Percentiles rank a stretch among this genome's conserved stretches.
Conservation (phyloP, 1,139 yeast species). For the Saccharomyces hybrid region DNA sequence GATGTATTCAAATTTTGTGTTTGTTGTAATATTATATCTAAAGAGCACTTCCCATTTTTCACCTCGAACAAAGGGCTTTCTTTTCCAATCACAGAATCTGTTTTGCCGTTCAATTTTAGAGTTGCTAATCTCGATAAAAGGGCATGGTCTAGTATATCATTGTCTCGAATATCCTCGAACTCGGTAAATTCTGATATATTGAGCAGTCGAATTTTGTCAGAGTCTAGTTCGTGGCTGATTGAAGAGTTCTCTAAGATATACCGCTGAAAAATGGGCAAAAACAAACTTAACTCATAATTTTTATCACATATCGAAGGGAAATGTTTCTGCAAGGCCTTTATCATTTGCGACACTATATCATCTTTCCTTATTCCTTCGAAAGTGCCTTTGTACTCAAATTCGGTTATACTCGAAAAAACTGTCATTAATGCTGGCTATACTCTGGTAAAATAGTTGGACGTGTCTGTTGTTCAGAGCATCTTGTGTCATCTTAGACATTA, state of each 20-base stretch:
- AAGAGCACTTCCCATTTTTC: slow-evolving; percentile 94
- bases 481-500: not conserved
- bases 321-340: slow-evolving; percentile 84
- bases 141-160: slow-evolving; percentile 30
- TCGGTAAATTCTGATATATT: slow-evolving; percentile 78
- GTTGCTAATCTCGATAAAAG: slow-evolving; percentile 85
- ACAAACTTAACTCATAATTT: slow-evolving; percentile 81
- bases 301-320: slow-evolving; percentile 67
- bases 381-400: slow-evolving; percentile 47
- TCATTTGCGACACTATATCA: slow-evolving; percentile 96
- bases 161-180: slow-evolving; percentile 44
- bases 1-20: slow-evolving; percentile 90
- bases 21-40: slow-evolving; percentile 92
- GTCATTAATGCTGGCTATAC: not conserved
- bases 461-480: not conserved
- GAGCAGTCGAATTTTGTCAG: slow-evolving; percentile 96
- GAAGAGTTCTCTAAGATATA: slow-evolving; percentile 84
- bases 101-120: slow-evolving; percentile 91
- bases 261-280: slow-evolving; percentile 88
- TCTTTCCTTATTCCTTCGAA: slow-evolving; percentile 93
- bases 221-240: slow-evolving; percentile 64
- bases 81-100: slow-evolving; percentile 99
- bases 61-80: slow-evolving; percentile 99
- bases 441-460: not conserved
- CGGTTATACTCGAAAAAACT: not conserved